Evolutionary conservation across 768 basidiomycete species (phyloP).

Genomic region (Leucogyrophana mollusca): DNA sequence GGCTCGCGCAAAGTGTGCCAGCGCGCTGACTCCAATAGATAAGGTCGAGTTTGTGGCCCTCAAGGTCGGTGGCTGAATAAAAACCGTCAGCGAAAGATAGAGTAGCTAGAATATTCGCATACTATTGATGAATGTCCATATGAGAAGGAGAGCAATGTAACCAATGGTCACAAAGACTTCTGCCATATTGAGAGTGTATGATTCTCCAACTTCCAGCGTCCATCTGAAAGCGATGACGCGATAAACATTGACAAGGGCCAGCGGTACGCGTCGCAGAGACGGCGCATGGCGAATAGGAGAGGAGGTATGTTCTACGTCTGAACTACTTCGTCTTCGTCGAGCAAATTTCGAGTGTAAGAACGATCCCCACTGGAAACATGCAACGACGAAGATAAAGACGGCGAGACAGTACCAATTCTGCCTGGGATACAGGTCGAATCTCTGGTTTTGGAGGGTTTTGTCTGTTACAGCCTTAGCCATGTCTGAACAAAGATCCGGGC

Average conservation of each 20-base stretch:
- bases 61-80: slow-evolving; percentile 3
- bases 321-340: neutral
- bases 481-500: no score
- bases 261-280: slow-evolving; percentile 37
- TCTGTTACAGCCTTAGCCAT: no score
- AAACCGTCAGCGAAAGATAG: neutral
- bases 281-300: slow-evolving; percentile 24
- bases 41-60: slow-evolving; percentile 9
- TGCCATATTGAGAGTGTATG: slow-evolving; percentile 32
- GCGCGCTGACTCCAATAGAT: slow-evolving; percentile 29
- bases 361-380: slow-evolving; percentile 25
- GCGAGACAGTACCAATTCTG: slow-evolving; percentile 18
- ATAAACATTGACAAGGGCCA: slow-evolving; percentile 42
- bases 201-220: slow-evolving; percentile 43
- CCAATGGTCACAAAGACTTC: slow-evolving; percentile 46
- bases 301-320: slow-evolving; percentile 16
- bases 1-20: slow-evolving; percentile 30
- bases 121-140: slow-evolving; percentile 47
- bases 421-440: neutral
- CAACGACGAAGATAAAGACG: slow-evolving; percentile 14
- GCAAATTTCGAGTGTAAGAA: slow-evolving; percentile 20
- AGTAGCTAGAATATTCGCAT: slow-evolving; percentile 17
- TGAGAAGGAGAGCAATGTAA: slow-evolving; percentile 45
- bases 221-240: slow-evolving; percentile 51
- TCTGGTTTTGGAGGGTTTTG: neutral